phyloP scores from a whole-genome alignment of 1,139 yeast species.

The Suhomyces bokatorum region DNA sequence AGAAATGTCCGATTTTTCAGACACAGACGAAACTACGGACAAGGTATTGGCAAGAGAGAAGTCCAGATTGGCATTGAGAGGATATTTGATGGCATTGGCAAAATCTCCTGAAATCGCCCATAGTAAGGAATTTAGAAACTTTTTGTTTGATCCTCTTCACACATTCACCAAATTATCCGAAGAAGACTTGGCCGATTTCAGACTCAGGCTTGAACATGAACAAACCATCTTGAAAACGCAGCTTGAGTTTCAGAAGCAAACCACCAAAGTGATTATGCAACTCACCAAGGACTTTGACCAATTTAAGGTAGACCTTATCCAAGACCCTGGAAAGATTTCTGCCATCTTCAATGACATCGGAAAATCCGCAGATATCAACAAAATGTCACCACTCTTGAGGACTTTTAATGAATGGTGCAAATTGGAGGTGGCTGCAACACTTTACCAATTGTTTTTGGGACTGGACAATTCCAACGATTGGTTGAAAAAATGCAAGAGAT shows the following conservation, averaged over 20 bases:
- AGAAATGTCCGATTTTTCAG: slow-evolving; percentile 2
- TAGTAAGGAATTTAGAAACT: slow-evolving; percentile 51
- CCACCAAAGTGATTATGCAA: slow-evolving; percentile 42
- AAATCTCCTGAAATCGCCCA: slow-evolving; percentile 57
- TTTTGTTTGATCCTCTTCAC: slow-evolving; percentile 43
- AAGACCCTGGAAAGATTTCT: slow-evolving; percentile 49
- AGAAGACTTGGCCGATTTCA: slow-evolving; percentile 55
- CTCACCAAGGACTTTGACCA: slow-evolving; percentile 53
- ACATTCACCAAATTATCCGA: slow-evolving; percentile 30
- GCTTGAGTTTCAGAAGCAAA: slow-evolving; percentile 68
- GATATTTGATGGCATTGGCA: slow-evolving; percentile 59
- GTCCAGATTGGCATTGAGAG: slow-evolving; percentile 71
- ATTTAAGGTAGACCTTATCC: slow-evolving; percentile 53
- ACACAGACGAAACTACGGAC: background rate
- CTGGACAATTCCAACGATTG: slow-evolving; percentile 78
- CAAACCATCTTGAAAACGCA: slow-evolving; percentile 62
- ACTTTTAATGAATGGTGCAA: slow-evolving; percentile 80
- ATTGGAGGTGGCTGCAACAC: slow-evolving; percentile 78
- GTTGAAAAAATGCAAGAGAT: slow-evolving; percentile 62
- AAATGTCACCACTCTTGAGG: slow-evolving; percentile 66
- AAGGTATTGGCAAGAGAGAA: slow-evolving; percentile 51
- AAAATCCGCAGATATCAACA: slow-evolving; percentile 48
- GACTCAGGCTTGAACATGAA: slow-evolving; percentile 61
- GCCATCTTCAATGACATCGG: slow-evolving; percentile 66
- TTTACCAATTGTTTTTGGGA: slow-evolving; percentile 76